Evolutionary conservation across 176 grass and related monocot genomes (phyloP).

Genomic region (Alloteropsis semialata): DNA sequence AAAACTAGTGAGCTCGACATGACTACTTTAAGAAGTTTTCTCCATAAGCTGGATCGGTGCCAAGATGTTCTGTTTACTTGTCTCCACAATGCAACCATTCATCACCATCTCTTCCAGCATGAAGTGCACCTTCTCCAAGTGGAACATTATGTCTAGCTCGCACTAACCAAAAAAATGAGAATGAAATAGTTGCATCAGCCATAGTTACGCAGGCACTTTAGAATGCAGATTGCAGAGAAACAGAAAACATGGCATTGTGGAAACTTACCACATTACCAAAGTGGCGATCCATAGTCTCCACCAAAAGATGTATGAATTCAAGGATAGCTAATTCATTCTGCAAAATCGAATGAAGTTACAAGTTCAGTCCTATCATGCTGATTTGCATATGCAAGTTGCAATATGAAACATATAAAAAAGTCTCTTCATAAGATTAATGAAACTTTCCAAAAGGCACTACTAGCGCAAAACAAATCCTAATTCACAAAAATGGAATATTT

Average conservation of each 20-base stretch:
- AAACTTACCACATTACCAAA: conserved; percentile 92
- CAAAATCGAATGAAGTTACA: not conserved
- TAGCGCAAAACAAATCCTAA: not conserved
- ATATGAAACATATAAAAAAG: not conserved
- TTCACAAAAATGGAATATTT: not conserved
- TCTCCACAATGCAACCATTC: conserved; percentile 98
- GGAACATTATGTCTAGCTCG: conserved; percentile 97
- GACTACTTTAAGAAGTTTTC: conserved; percentile 63
- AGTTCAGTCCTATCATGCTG: not conserved
- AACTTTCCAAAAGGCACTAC: not conserved
- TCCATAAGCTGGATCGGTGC: conserved; percentile 88
- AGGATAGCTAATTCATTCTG: conserved; percentile 96
- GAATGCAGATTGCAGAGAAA: not conserved
- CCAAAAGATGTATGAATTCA: conserved; percentile 97
- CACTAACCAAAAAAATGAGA: conserved; percentile 32
- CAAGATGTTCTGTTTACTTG: conserved; percentile 92
- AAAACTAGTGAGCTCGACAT: not conserved
- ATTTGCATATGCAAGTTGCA: not conserved
- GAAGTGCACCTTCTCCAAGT: conserved; percentile 96
- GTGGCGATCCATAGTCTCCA: conserved; percentile 93
- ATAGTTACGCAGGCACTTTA: not conserved
- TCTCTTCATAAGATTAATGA: not conserved
- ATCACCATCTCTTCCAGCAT: conserved; percentile 99
- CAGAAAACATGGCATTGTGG: not conserved
- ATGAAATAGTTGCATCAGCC: not conserved